Conservation (phyloP, 1,284 basidiomycete species). For the Coniferiporia sulphurascens region DNA sequence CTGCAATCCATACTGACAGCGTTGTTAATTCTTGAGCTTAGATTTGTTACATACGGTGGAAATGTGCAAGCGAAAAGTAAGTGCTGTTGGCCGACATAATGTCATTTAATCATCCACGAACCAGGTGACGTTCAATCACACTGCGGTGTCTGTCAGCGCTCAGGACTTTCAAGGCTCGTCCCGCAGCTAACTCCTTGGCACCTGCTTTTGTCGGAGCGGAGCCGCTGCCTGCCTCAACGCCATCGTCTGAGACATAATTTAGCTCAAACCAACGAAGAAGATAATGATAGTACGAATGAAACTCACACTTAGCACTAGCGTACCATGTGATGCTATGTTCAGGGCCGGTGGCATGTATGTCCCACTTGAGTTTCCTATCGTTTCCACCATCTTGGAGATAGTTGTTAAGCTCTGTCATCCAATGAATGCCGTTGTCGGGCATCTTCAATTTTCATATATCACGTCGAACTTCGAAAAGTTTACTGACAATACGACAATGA, state of each 20-base stretch:
- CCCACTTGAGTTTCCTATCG: background rate
- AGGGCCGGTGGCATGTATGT: background rate
- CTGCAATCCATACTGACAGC: too few species aligned
- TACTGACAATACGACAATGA: too few species aligned
- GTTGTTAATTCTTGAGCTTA: too few species aligned
- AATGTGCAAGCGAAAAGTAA: too few species aligned
- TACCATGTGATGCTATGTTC: constrained; percentile 3
- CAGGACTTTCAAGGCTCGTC: background rate
- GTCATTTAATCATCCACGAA: background rate
- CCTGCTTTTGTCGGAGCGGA: background rate
- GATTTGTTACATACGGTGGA: too few species aligned
- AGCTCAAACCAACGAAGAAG: background rate
- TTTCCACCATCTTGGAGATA: background rate
- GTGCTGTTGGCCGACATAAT: too few species aligned
- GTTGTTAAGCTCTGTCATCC: constrained; percentile 12
- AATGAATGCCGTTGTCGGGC: background rate
- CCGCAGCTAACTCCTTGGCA: constrained; percentile 3
- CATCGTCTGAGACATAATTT: background rate
- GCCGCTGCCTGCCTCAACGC: background rate
- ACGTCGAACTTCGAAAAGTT: too few species aligned
- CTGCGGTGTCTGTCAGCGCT: background rate
- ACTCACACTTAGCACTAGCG: background rate
- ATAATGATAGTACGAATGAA: background rate
- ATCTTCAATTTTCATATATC: background rate
- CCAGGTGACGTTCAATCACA: background rate